Conservation (phyloP, 345 rosid species). For the Eutrema heterophyllum region DNA sequence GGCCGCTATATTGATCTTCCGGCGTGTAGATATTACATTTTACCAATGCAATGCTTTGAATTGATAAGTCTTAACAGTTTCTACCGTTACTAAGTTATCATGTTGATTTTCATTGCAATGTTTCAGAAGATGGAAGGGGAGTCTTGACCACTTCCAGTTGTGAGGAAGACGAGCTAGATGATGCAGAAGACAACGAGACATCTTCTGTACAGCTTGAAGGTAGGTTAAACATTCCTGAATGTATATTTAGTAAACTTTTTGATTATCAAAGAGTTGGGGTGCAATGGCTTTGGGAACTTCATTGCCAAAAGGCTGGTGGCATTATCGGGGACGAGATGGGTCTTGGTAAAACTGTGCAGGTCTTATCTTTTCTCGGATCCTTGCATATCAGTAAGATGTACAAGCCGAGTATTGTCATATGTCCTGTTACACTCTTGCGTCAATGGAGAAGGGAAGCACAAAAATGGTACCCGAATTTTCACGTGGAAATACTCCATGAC, state of each 20-base stretch:
- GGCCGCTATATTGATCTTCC: background rate
- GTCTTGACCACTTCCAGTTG: slow-evolving; percentile 38
- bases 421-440: slow-evolving; percentile 89
- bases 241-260: slow-evolving; percentile 67
- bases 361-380: slow-evolving; percentile 88
- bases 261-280: slow-evolving; percentile 98
- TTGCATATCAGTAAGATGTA: slow-evolving; percentile 92
- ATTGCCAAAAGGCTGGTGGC: slow-evolving; percentile 98
- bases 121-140: slow-evolving; percentile 42
- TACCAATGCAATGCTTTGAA: background rate
- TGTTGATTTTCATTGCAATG: slow-evolving; percentile 7
- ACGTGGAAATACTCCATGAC: slow-evolving; percentile 87
- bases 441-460: slow-evolving; percentile 97
- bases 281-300: slow-evolving; percentile 99
- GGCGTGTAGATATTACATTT: background rate
- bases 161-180: slow-evolving; percentile 60
- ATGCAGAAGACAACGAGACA: slow-evolving; percentile 35
- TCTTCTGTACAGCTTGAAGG: slow-evolving; percentile 69
- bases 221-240: slow-evolving; percentile 75
- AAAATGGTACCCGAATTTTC: slow-evolving; percentile 76
- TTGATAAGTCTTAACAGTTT: background rate
- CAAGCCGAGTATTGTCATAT: slow-evolving; percentile 86
- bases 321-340: slow-evolving; percentile 99
- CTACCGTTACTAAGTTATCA: slow-evolving; percentile 5
- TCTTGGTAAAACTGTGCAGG: slow-evolving; percentile 95